Evolutionary conservation across 2,329 filamentous ascomycete genomes (phyloP).

Genomic region (Dactylonectria macrodidyma): DNA sequence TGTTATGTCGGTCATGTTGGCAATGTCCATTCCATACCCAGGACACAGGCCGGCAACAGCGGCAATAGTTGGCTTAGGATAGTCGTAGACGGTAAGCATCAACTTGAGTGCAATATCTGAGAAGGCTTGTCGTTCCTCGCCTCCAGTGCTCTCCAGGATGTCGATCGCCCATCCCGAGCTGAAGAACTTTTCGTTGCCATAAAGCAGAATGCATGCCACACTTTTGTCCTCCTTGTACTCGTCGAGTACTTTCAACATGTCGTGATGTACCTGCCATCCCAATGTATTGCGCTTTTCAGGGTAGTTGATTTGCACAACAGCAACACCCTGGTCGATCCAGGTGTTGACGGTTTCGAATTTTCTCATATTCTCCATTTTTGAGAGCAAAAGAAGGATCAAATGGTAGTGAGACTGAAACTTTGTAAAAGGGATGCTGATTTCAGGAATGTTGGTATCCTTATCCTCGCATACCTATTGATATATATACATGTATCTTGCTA

Average conservation of each 20-base stretch:
- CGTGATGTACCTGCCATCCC: constrained; percentile 16
- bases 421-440: too few species aligned
- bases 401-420: not conserved
- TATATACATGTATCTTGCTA: too few species aligned
- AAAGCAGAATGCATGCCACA: constrained; percentile 14
- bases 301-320: constrained; percentile 14
- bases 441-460: too few species aligned
- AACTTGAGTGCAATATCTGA: constrained; percentile 17
- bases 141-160: constrained; percentile 13
- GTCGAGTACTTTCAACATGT: constrained; percentile 13
- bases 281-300: constrained; percentile 16
- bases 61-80: constrained; percentile 12
- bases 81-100: constrained; percentile 15
- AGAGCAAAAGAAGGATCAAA: not conserved
- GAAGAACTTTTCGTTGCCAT: constrained; percentile 16
- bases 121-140: constrained; percentile 11
- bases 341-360: constrained; percentile 16
- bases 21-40: constrained; percentile 16
- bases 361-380: not conserved
- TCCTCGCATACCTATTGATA: too few species aligned
- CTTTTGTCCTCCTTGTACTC: constrained; percentile 13
- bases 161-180: constrained; percentile 17
- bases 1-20: constrained; percentile 20
- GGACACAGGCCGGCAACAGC: constrained; percentile 13
- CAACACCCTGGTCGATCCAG: constrained; percentile 14